These are phyloP conservation scores for Saccharum spontaneum DNA, from an alignment of 176 grass and related monocot species.

Conservation along the genomic window DNA sequence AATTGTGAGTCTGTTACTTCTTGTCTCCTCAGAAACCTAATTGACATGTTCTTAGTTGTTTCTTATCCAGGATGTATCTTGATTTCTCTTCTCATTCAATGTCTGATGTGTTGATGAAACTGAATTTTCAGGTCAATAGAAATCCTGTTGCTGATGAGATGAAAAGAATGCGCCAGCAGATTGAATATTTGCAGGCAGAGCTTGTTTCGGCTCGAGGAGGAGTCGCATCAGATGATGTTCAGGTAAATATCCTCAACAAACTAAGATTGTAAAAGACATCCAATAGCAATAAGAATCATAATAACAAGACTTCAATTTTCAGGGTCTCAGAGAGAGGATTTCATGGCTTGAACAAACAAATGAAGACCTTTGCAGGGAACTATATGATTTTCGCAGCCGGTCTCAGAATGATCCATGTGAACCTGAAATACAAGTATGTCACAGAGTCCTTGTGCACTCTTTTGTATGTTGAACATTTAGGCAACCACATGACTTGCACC, in stretches of 20 bases:
- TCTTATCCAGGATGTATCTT: neutral
- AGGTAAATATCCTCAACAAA: slow-evolving; percentile 50
- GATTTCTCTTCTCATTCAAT: slow-evolving; percentile 2
- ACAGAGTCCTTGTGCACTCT: slow-evolving; percentile 20
- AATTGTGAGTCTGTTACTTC: slow-evolving; percentile 62
- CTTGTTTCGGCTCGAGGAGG: slow-evolving; percentile 79
- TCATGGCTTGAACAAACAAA: slow-evolving; percentile 95
- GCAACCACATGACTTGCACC: neutral
- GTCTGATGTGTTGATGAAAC: neutral
- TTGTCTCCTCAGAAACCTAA: slow-evolving; percentile 1
- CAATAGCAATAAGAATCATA: slow-evolving; percentile 16
- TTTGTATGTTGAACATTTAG: slow-evolving; percentile 35
- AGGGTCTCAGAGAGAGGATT: slow-evolving; percentile 91
- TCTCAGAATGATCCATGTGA: slow-evolving; percentile 54
- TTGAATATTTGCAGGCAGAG: slow-evolving; percentile 90
- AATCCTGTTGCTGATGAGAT: slow-evolving; percentile 99
- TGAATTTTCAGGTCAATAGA: slow-evolving; percentile 84
- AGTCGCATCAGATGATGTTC: slow-evolving; percentile 72
- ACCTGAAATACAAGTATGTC: slow-evolving; percentile 71
- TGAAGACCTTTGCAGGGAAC: slow-evolving; percentile 80
- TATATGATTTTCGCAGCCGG: slow-evolving; percentile 57
- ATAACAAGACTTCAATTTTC: slow-evolving; percentile 44
- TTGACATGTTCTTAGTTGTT: slow-evolving; percentile 7
- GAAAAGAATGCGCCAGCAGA: slow-evolving; percentile 95
- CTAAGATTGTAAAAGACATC: neutral